A percentile compares a stretch with the other conserved stretches of the same genome.
These are phyloP conservation scores for Pythium biforme DNA, from an alignment of 352 stramenopile species.

Conservation along the genomic window DNA sequence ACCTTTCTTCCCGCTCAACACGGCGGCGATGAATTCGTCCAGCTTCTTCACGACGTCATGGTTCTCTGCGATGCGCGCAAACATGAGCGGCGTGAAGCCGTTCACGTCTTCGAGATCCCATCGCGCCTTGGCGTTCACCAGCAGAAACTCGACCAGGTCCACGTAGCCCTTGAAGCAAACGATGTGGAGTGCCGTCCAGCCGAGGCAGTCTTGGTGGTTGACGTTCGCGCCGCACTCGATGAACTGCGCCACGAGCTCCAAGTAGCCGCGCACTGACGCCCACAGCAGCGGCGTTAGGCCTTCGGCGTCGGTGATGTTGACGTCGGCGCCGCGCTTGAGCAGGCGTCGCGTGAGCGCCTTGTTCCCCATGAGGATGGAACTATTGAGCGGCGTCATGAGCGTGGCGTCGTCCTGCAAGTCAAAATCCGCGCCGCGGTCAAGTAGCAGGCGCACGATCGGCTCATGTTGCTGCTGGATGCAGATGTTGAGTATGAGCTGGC, in stretches of 20 bases:
- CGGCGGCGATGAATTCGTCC: constrained; percentile 43
- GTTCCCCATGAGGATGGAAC: constrained; percentile 81
- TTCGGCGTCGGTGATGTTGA: constrained; percentile 55
- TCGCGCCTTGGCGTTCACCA: constrained; percentile 46
- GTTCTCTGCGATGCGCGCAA: constrained; percentile 68
- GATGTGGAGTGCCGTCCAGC: constrained; percentile 72
- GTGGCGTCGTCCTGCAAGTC: constrained; percentile 61
- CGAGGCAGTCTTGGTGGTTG: constrained; percentile 56
- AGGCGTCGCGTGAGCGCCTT: constrained; percentile 65
- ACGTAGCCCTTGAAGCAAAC: constrained; percentile 71
- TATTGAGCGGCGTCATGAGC: constrained; percentile 64
- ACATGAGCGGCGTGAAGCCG: constrained; percentile 69
- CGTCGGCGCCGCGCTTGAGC: constrained; percentile 52
- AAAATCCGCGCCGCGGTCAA: constrained; percentile 67
- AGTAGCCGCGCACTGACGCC: constrained; percentile 63
- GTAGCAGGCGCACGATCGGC: constrained; percentile 62
- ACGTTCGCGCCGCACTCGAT: constrained; percentile 57
- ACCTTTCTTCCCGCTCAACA: constrained; percentile 35
- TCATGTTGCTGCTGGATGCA: constrained; percentile 78
- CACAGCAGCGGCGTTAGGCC: constrained; percentile 66
- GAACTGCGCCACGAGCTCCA: constrained; percentile 73
- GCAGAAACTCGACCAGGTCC: constrained; percentile 68
- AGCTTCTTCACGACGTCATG: constrained; percentile 56
- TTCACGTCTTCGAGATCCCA: constrained; percentile 58
- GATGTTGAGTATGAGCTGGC: constrained; percentile 67